A percentile compares a stretch with the other conserved stretches of the same genome.
phyloP scores from a whole-genome alignment of 441 rosid genomes.

The Mallotus repandus region DNA sequence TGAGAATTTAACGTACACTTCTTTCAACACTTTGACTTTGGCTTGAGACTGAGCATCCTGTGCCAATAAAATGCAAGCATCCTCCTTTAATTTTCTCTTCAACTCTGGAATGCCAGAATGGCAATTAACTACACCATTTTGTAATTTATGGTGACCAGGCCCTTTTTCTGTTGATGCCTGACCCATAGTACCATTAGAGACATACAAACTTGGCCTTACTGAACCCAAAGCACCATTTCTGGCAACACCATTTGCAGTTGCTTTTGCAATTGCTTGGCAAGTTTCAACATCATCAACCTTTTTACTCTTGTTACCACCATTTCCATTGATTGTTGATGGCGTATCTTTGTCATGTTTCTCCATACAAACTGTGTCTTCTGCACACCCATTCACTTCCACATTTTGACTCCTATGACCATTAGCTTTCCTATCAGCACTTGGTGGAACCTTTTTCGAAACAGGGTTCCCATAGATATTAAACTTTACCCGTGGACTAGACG shows the following conservation, averaged over 20 bases:
- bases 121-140: slow-evolving; percentile 32
- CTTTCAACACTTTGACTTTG: slow-evolving; percentile 62
- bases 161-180: slow-evolving; percentile 25
- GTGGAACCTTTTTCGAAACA: slow-evolving; percentile 47
- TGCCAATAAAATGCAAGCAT: slow-evolving; percentile 54
- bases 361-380: slow-evolving; percentile 23
- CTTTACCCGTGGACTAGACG: slow-evolving; percentile 50
- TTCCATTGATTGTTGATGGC: slow-evolving; percentile 30
- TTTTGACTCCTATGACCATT: slow-evolving; percentile 42
- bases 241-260: slow-evolving; percentile 32
- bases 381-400: slow-evolving; percentile 36
- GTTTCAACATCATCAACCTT: slow-evolving; percentile 38
- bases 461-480: slow-evolving; percentile 54
- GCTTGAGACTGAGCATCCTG: slow-evolving; percentile 57
- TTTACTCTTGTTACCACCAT: slow-evolving; percentile 32
- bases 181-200: slow-evolving; percentile 35
- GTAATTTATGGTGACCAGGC: slow-evolving; percentile 32
- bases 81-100: slow-evolving; percentile 46
- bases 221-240: slow-evolving; percentile 30
- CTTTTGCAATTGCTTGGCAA: slow-evolving; percentile 24
- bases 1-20: slow-evolving; percentile 51
- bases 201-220: slow-evolving; percentile 31
- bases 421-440: slow-evolving; percentile 46
- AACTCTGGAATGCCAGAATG: slow-evolving; percentile 33
- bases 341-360: slow-evolving; percentile 44